Percentiles rank a stretch among this genome's conserved stretches.
phyloP scores from a whole-genome alignment of 441 rosid species.

The Corymbia calophylla region DNA sequence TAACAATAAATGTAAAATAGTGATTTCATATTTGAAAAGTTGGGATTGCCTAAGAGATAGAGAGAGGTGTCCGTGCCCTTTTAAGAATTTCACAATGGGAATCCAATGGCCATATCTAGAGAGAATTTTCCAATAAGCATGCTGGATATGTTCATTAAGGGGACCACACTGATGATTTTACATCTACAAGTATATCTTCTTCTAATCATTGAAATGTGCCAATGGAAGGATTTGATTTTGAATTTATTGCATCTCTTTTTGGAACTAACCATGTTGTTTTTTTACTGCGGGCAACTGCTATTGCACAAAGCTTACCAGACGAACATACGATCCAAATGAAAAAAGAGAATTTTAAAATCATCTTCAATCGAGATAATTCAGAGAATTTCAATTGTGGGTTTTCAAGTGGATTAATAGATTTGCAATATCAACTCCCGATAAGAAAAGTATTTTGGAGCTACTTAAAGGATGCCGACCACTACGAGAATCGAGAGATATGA shows the following conservation, averaged over 20 bases:
- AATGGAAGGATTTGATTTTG: neutral
- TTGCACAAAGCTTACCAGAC: accelerated
- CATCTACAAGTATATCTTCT: too few species aligned
- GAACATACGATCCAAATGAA: neutral
- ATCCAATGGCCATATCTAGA: neutral
- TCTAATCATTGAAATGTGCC: neutral
- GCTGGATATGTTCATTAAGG: neutral
- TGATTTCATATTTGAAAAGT: accelerated
- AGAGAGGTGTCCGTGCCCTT: neutral
- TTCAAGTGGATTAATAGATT: neutral
- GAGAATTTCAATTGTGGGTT: neutral
- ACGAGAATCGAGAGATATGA: neutral
- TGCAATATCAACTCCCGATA: neutral
- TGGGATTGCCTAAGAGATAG: neutral
- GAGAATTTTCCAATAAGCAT: neutral
- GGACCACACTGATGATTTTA: neutral
- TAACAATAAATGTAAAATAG: neutral
- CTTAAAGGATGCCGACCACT: neutral
- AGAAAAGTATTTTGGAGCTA: neutral
- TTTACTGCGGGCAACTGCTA: accelerated
- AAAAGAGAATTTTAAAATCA: neutral
- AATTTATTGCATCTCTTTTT: neutral
- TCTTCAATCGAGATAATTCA: accelerated
- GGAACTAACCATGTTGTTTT: accelerated
- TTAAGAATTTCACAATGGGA: neutral